phyloP scores from a whole-genome alignment of 1,284 basidiomycete species.

The Naganishia cerealis region DNA sequence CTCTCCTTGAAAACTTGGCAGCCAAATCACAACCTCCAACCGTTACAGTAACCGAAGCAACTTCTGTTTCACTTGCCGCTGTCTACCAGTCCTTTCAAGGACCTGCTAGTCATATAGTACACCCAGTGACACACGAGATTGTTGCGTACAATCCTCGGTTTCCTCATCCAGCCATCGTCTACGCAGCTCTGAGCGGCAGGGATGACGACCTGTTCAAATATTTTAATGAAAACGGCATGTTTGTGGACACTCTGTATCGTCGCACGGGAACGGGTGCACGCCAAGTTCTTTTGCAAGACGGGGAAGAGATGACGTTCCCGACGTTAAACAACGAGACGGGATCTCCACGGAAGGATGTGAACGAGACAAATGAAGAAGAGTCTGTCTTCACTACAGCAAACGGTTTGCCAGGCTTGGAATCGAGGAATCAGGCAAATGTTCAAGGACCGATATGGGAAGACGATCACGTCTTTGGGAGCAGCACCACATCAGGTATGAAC shows the following conservation, averaged over 20 bases:
- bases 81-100: neutral
- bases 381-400: neutral
- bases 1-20: neutral
- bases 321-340: neutral
- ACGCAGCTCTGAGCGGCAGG: constrained; percentile 16
- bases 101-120: neutral
- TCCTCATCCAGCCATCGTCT: constrained; percentile 16
- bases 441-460: neutral
- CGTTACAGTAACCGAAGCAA: neutral
- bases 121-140: neutral
- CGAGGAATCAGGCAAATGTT: neutral
- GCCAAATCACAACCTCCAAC: constrained; percentile 9
- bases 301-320: constrained; percentile 10
- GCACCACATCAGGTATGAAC: constrained; percentile 7
- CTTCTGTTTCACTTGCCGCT: neutral
- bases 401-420: neutral
- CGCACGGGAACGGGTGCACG: constrained; percentile 1
- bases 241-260: constrained; percentile 22
- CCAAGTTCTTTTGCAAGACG: constrained; percentile 18
- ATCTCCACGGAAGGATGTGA: neutral
- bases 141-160: constrained; percentile 22
- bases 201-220: constrained; percentile 11
- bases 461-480: constrained; percentile 18
- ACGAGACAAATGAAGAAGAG: neutral
- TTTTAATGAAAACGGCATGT: constrained; percentile 21